Evolutionary conservation across 805 yeast genomes (phyloP).

Genomic region (Alloascoidea hylecoeti): DNA sequence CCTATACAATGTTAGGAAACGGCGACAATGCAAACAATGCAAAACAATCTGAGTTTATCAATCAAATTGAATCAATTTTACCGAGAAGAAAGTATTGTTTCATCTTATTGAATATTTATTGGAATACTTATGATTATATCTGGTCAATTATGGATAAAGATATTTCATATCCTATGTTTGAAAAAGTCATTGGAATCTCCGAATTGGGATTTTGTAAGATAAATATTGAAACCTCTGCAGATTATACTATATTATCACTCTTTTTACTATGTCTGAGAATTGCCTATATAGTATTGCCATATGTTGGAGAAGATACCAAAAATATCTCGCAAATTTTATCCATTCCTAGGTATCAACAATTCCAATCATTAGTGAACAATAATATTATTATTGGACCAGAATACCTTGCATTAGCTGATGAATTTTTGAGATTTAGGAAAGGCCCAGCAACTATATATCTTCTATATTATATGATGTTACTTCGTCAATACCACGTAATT

Average conservation of each 20-base stretch:
- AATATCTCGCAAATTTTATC: too few relatives aligned
- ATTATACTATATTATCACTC: neutral
- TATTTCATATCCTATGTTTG: neutral
- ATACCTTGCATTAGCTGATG: neutral
- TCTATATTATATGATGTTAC: neutral
- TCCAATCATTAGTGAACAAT: neutral
- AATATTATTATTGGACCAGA: neutral
- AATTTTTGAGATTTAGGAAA: neutral
- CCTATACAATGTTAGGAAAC: too few relatives aligned
- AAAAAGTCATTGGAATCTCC: neutral
- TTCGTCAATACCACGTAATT: neutral
- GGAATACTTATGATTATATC: neutral
- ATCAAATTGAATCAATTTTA: neutral
- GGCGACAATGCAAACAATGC: too few relatives aligned
- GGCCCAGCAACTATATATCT: neutral
- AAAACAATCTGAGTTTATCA: too few relatives aligned
- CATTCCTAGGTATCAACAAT: neutral
- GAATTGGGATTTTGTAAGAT: neutral
- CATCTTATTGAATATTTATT: neutral
- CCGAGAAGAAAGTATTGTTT: neutral
- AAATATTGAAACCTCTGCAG: neutral
- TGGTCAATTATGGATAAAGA: neutral
- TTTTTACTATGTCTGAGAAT: neutral
- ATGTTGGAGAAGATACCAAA: too few relatives aligned
- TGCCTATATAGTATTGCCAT: neutral